Conservation (phyloP, 495 filamentous ascomycete species). For the Xylaria cubensis region DNA sequence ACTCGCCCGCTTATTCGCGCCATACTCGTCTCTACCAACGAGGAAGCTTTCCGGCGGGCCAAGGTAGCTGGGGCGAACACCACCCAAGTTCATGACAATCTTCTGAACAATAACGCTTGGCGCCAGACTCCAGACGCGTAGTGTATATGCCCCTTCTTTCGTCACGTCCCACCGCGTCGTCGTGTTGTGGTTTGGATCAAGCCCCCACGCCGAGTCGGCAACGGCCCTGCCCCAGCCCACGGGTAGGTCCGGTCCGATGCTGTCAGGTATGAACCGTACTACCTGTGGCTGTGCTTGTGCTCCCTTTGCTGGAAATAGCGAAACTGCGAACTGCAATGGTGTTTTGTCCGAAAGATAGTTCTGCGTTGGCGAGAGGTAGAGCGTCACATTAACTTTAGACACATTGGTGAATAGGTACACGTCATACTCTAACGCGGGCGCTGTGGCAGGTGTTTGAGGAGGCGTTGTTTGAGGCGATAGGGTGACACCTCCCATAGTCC, state of each 20-base stretch:
- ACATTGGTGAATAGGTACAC: constrained; percentile 67
- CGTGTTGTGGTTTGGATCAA: constrained; percentile 50
- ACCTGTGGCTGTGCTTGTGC: constrained; percentile 52
- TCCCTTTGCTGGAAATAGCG: constrained; percentile 49
- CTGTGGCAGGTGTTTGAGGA: constrained; percentile 52
- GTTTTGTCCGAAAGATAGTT: constrained; percentile 65
- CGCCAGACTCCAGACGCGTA: constrained; percentile 68
- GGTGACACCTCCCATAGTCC: constrained; percentile 64
- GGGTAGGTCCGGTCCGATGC: constrained; percentile 56
- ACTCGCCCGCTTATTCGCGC: constrained; percentile 49
- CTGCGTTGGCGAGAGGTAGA: constrained; percentile 65
- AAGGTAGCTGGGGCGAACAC: constrained; percentile 68
- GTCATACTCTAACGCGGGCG: constrained; percentile 68
- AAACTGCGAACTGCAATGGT: constrained; percentile 66
- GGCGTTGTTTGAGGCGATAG: constrained; percentile 60
- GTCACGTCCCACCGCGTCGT: constrained; percentile 59
- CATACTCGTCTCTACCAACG: constrained; percentile 52
- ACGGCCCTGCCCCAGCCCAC: constrained; percentile 64
- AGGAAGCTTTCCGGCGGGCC: constrained; percentile 72
- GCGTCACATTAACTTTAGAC: constrained; percentile 62
- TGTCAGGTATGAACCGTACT: constrained; percentile 59
- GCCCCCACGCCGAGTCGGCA: constrained; percentile 64
- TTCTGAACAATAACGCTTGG: constrained; percentile 73
- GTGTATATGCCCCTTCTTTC: constrained; percentile 58
- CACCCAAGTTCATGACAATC: constrained; percentile 70